Base-by-base conservation (phyloP, 2,329 filamentous ascomycete species). In the Xylaria sp. region DNA sequence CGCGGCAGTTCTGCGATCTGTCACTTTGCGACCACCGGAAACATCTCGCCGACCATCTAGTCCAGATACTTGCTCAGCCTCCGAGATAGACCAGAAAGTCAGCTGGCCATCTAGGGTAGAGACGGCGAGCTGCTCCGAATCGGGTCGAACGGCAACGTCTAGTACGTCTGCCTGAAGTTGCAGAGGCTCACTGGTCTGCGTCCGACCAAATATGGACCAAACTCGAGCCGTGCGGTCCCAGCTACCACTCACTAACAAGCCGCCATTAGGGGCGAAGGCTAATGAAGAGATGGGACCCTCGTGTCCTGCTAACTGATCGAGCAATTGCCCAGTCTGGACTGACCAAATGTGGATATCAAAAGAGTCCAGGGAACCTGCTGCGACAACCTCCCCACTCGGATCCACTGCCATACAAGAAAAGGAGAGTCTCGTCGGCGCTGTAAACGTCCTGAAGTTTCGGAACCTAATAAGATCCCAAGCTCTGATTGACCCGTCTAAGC, bases 261-360 rank as follows among this genome's bases (percentile, higher is more conserved):
- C 88, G 38, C 94, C 95, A 76, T 97, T 93, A 0, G 94, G 93
- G 1, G 95, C 90, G 77, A 99, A 99, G 2, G 93, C 89, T 31
- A 99, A 83, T 2, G 93, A 90, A 5, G 94, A 96, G 1, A 99
- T 92, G 0, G 96, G 96, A 0, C 95, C 96, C 81, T 99, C 95
- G 74, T 99, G 96, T 0, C 96, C 97, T 6, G 94, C 88, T 28
- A 99, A 85, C 73, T 92, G 92, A 78, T 99, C 96, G 6, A 99
- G 88, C 20, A 99, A 85, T 79, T 99, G 96, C 2, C 96, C 96
- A 0, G 95, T 99, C 78, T 99, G 96, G 4, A 99, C 97, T 5
- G 93, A 97, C 96, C 96, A 99, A 70, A 99, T 92, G 81, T 99
- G 94, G 60, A 99, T 93, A 77, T 98, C 95, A 73, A 97, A 98